A percentile compares a stretch with the other conserved stretches of the same genome.
Conservation (phyloP, 768 basidiomycete species). For the Trametes villosa region DNA sequence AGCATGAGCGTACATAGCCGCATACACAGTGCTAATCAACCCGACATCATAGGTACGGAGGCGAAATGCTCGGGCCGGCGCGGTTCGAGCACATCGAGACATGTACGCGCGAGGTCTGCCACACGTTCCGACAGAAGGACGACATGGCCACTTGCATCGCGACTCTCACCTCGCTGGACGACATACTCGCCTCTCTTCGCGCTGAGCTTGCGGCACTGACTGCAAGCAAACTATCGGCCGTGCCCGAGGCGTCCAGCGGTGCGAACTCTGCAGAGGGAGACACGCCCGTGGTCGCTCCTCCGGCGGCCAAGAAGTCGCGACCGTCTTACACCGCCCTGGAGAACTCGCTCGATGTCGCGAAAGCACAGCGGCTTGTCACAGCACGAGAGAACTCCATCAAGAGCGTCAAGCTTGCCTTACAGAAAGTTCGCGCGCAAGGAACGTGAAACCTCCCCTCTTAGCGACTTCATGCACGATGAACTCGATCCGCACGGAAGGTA, state of each 20-base stretch:
- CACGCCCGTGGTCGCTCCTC: neutral
- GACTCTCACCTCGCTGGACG: slow-evolving; percentile 63
- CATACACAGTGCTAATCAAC: neutral
- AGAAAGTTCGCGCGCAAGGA: slow-evolving; percentile 31
- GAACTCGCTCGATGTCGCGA: slow-evolving; percentile 54
- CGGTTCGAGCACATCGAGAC: slow-evolving; percentile 79
- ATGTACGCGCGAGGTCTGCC: slow-evolving; percentile 76
- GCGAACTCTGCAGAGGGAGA: too few relatives aligned
- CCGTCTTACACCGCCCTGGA: slow-evolving; percentile 52
- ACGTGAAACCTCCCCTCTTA: neutral
- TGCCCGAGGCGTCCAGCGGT: slow-evolving; percentile 2
- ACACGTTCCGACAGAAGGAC: slow-evolving; percentile 64
- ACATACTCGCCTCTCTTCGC: slow-evolving; percentile 60
- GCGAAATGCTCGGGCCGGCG: slow-evolving; percentile 75
- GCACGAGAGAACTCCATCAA: slow-evolving; percentile 73
- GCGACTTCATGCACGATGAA: neutral
- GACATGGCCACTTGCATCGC: slow-evolving; percentile 66
- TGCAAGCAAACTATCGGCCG: neutral
- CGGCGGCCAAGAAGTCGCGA: slow-evolving; percentile 12
- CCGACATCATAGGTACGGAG: slow-evolving; percentile 64
- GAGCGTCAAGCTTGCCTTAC: slow-evolving; percentile 59
- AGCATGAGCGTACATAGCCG: neutral
- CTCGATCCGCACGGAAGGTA: too few relatives aligned
- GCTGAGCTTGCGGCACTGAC: slow-evolving; percentile 43
- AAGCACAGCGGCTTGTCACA: slow-evolving; percentile 66